phyloP scores from a whole-genome alignment of 208 protist species.

The Tritrichomonas musculus region DNA sequence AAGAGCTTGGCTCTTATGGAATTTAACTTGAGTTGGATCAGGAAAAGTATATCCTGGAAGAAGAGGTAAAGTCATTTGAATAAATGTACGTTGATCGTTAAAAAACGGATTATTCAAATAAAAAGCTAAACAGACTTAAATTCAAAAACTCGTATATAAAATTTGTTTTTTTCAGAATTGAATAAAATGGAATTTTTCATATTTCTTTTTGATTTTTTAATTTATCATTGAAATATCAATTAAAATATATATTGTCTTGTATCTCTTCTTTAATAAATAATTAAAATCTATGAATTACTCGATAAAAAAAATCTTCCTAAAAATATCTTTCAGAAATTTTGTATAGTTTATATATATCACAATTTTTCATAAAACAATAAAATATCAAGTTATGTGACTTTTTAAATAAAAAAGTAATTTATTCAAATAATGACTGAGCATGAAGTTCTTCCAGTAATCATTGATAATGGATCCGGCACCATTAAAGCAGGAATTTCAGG shows the following conservation, averaged over 20 bases:
- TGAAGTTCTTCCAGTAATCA: constrained; percentile 57
- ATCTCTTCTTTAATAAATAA: not conserved
- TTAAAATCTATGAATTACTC: not conserved
- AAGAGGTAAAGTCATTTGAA: constrained; percentile 18
- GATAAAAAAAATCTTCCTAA: not conserved
- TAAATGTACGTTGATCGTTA: not conserved
- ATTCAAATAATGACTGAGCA: not conserved
- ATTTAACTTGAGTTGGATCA: not conserved
- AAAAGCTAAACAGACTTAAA: not conserved
- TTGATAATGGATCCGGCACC: constrained; percentile 72
- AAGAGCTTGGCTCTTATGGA: constrained; percentile 26
- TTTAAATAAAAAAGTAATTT: not conserved
- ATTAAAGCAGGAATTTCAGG: constrained; percentile 83
- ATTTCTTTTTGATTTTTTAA: not conserved
- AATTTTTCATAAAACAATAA: not conserved
- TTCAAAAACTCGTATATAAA: not conserved
- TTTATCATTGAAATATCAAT: not conserved
- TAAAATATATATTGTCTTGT: not conserved
- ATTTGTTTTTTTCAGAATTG: not conserved
- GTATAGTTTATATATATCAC: too few species aligned
- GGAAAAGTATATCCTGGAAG: constrained; percentile 27
- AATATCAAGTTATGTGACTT: not conserved
- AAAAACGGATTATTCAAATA: not conserved
- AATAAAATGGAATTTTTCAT: not conserved
- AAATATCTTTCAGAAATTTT: not conserved